Base-by-base conservation (phyloP, 1,284 basidiomycete species). In the Ceratobasidium papillatum region DNA sequence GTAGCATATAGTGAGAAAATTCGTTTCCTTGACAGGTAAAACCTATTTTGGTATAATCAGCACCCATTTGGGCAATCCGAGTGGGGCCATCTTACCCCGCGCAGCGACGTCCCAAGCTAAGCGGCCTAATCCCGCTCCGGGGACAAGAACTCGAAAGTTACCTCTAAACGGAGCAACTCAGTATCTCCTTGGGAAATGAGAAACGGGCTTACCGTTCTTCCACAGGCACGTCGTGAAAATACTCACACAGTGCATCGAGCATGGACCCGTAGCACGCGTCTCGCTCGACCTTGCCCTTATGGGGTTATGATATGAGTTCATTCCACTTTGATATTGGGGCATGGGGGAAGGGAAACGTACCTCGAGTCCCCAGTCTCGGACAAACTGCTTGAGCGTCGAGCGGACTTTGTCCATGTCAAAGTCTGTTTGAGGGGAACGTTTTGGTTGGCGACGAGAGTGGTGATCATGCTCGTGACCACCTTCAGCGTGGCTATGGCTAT, bases 1-100 rank as follows among this genome's bases (percentile, higher is more conserved):
- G 87, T 9, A 96, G 86, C 95, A 96, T 97, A 83, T 94, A 95
- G 77, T 95, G 93, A 41, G 93, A 95, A 80, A 96, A 97, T 82
- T 98, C 96, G 80, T 97, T 98, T 9, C 93, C 95, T 82, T 96
- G 94, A 75, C 91, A 92, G 3, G 91, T 83, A 78, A 95, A 96
- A 9, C 94, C 94, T 94, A 78, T 34, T 4, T 34, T n/a, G 30
- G 68, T 36, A 32, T n/a, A 49, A 59, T 58, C 19, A 69, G 8
- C 22, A 27, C 19, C 22, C 27, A 27, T 3, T 30, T 56, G 58
- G 45, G 56, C n/a, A 32, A 32, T 3, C 22, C 19, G 32, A 22
- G 52, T 47, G 27, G 34, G 25, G 56, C 32, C n/a, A 76, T n/a
- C 84, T 61, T 75, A 93, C 94, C 95, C 75, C 91, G 85, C 47